Evolutionary conservation across 352 stramenopile species (phyloP).

Genomic region (Pythium grandisporangium): DNA sequence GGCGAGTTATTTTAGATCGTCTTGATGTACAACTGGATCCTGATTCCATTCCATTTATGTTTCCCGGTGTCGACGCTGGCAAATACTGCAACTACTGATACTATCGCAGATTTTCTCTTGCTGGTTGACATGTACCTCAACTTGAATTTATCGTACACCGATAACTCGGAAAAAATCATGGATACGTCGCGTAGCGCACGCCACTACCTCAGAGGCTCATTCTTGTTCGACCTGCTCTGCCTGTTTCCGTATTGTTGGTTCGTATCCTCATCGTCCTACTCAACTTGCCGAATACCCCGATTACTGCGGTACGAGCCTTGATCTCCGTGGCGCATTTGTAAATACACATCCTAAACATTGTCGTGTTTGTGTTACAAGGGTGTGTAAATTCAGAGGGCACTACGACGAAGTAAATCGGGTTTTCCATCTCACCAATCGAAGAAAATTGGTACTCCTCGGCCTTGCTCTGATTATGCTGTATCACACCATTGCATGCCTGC

Average conservation of each 20-base stretch:
- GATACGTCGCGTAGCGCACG: conserved; percentile 23
- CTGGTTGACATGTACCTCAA: conserved; percentile 43
- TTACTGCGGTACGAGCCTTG: conserved; percentile 17
- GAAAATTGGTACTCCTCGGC: conserved; percentile 27
- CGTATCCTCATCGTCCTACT: conserved; percentile 10
- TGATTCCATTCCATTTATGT: conserved; percentile 37
- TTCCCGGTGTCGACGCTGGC: conserved; percentile 28
- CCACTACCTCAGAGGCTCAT: conserved; percentile 24
- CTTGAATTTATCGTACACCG: conserved; percentile 40
- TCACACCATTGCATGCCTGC: conserved; percentile 35
- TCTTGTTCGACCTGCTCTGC: conserved; percentile 35
- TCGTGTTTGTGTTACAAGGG: too few relatives aligned
- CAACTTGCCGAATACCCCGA: conserved; percentile 21
- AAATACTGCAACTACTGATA: too few relatives aligned
- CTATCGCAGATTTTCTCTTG: conserved; percentile 22
- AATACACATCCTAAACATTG: too few relatives aligned
- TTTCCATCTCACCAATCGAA: conserved; percentile 24
- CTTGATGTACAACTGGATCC: conserved; percentile 34
- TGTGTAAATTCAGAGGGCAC: conserved; percentile 5
- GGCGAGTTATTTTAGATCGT: conserved; percentile 8
- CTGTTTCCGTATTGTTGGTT: conserved; percentile 33
- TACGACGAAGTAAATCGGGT: conserved; percentile 27
- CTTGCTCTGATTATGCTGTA: conserved; percentile 37
- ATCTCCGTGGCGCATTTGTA: too few relatives aligned
- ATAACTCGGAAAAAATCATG: conserved; percentile 45